Evolutionary conservation across 2,329 filamentous ascomycete genomes (phyloP).

Genomic region (Xylaria sp.): DNA sequence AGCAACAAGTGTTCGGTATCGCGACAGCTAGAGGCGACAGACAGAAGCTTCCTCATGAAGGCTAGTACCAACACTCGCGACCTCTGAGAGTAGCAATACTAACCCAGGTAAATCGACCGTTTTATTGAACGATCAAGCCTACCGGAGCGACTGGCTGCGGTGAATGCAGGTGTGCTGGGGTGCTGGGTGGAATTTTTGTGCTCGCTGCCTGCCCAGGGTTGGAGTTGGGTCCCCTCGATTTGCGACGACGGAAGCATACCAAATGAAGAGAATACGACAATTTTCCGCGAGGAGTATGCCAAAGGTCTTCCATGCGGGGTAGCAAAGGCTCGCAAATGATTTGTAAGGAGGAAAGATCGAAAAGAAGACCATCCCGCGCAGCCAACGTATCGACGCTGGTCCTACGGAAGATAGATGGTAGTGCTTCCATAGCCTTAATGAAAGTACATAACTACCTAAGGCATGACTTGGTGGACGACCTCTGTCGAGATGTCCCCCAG

Average conservation of each 20-base stretch:
- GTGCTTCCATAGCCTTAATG: background rate
- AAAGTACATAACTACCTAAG: too few relatives aligned
- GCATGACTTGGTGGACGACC: too few relatives aligned
- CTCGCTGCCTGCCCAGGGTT: background rate
- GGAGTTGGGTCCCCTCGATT: background rate
- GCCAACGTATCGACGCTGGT: background rate
- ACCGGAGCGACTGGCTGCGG: background rate
- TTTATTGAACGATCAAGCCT: background rate
- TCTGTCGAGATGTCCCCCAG: too few relatives aligned
- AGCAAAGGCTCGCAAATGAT: background rate
- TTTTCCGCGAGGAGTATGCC: background rate
- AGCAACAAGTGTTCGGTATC: background rate
- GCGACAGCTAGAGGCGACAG: background rate
- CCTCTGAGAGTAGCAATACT: background rate
- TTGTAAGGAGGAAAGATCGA: too few relatives aligned
- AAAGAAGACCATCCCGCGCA: background rate
- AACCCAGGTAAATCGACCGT: background rate
- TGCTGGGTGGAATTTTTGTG: background rate
- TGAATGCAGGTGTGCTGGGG: background rate
- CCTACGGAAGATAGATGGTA: background rate
- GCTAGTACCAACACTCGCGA: background rate
- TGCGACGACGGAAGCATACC: conserved; percentile 10
- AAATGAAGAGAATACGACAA: conserved; percentile 8
- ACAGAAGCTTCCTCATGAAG: conserved; percentile 1
- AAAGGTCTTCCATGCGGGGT: conserved; percentile 1